Evolutionary conservation across 352 stramenopile genomes (phyloP).

Genomic region (Globisporangium camurandrum): DNA sequence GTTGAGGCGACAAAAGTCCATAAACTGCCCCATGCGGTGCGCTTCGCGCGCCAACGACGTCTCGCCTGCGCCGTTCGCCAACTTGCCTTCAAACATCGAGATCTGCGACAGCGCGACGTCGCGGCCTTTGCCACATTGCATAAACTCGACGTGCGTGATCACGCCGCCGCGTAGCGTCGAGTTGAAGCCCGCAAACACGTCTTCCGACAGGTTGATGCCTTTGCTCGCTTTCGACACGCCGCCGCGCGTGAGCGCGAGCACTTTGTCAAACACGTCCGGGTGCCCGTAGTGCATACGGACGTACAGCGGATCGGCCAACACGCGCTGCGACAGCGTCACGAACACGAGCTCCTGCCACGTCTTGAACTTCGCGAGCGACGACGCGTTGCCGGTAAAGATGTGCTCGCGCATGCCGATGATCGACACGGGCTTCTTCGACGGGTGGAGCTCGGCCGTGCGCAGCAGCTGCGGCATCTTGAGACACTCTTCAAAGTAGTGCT

Average conservation of each 20-base stretch:
- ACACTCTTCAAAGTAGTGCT: constrained; percentile 84
- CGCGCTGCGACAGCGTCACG: constrained; percentile 70
- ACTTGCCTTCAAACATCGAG: constrained; percentile 81
- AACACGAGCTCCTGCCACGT: constrained; percentile 77
- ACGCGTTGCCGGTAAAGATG: constrained; percentile 77
- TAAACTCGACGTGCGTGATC: constrained; percentile 82
- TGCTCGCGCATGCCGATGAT: constrained; percentile 84
- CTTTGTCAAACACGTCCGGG: constrained; percentile 75
- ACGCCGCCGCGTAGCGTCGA: constrained; percentile 70
- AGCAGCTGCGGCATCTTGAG: constrained; percentile 82
- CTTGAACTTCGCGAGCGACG: constrained; percentile 75
- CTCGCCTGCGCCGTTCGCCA: constrained; percentile 70
- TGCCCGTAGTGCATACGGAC: constrained; percentile 81
- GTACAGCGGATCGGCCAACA: constrained; percentile 66
- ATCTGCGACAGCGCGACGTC: constrained; percentile 85
- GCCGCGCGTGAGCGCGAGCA: constrained; percentile 59
- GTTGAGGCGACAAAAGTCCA: constrained; percentile 79
- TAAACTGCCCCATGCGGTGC: constrained; percentile 73
- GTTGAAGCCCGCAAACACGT: constrained; percentile 85
- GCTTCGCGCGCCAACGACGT: constrained; percentile 61
- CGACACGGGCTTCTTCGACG: constrained; percentile 60
- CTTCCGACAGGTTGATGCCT: constrained; percentile 76
- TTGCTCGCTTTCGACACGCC: constrained; percentile 76
- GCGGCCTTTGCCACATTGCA: constrained; percentile 84
- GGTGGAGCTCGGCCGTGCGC: constrained; percentile 52